Evolutionary conservation across 2,329 filamentous ascomycete species (phyloP).

Genomic region (Penicillium sp.): DNA sequence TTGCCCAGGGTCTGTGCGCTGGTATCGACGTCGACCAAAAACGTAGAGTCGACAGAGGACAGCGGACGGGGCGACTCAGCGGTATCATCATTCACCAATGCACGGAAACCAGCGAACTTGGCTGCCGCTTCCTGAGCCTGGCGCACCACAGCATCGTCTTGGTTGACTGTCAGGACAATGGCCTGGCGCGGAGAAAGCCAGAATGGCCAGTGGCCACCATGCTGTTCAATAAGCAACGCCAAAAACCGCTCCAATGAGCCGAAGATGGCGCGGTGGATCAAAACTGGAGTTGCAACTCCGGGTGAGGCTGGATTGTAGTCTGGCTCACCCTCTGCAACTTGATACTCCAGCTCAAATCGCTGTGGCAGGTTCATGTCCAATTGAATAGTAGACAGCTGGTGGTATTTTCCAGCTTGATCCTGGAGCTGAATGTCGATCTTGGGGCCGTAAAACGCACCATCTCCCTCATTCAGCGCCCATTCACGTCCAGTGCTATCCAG

Average conservation of each 20-base stretch:
- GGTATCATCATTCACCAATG: slow-evolving; percentile 25
- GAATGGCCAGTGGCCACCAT: slow-evolving; percentile 78
- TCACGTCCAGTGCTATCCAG: slow-evolving; percentile 63
- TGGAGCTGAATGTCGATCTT: slow-evolving; percentile 85
- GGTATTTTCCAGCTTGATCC: slow-evolving; percentile 79
- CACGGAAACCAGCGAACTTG: slow-evolving; percentile 47
- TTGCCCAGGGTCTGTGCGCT: slow-evolving; percentile 62
- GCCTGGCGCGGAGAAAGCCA: slow-evolving; percentile 83
- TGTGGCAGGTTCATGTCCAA: slow-evolving; percentile 87
- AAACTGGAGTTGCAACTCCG: slow-evolving; percentile 68
- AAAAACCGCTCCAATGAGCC: slow-evolving; percentile 83
- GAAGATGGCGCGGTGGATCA: slow-evolving; percentile 81
- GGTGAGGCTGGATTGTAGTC: slow-evolving; percentile 45
- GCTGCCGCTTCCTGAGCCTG: slow-evolving; percentile 52
- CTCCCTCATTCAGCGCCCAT: slow-evolving; percentile 76
- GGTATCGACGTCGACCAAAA: slow-evolving; percentile 70
- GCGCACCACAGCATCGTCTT: slow-evolving; percentile 48
- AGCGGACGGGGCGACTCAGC: slow-evolving; percentile 37
- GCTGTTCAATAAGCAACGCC: slow-evolving; percentile 81
- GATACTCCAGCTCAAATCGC: slow-evolving; percentile 74
- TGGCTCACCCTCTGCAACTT: slow-evolving; percentile 49
- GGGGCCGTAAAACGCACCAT: slow-evolving; percentile 87
- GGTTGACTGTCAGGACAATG: slow-evolving; percentile 70
- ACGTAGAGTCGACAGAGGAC: slow-evolving; percentile 57
- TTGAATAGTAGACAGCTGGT: slow-evolving; percentile 86